phyloP scores from a whole-genome alignment of 805 yeast species.

The Saccharomycopsis olivae region DNA sequence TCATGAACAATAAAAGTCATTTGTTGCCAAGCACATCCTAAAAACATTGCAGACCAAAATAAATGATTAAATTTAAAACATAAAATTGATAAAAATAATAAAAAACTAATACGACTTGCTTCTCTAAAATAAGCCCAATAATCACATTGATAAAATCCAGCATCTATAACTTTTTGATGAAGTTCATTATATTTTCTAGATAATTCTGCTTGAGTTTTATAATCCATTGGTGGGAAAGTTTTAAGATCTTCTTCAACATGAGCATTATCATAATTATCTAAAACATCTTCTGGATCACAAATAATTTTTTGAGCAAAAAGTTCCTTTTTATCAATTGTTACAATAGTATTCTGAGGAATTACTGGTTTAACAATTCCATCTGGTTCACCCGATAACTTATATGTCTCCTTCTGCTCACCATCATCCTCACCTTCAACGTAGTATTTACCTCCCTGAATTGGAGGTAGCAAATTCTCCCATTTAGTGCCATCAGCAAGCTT shows the following conservation, averaged over 20 bases:
- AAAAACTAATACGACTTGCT: conserved; percentile 42
- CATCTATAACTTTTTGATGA: conserved; percentile 41
- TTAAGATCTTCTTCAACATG: conserved; percentile 46
- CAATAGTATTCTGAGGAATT: conserved; percentile 38
- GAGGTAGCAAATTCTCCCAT: conserved; percentile 77
- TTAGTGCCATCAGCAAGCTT: conserved; percentile 41
- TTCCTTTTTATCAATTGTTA: conserved; percentile 28
- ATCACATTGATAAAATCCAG: conserved; percentile 61
- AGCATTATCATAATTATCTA: conserved; percentile 48
- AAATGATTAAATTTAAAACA: conserved; percentile 38
- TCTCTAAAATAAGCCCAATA: conserved; percentile 70
- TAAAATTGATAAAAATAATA: conserved; percentile 40
- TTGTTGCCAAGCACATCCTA: conserved; percentile 86
- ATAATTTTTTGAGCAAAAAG: conserved; percentile 26
- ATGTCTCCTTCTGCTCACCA: neutral
- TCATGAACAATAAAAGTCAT: conserved; percentile 82
- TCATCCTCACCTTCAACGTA: conserved; percentile 18
- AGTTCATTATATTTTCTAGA: conserved; percentile 49
- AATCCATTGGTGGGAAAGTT: conserved; percentile 54
- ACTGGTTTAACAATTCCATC: conserved; percentile 35
- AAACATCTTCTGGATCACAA: conserved; percentile 43
- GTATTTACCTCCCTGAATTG: conserved; percentile 72
- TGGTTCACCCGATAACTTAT: conserved; percentile 31
- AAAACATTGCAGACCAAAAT: conserved; percentile 44
- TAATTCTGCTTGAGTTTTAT: conserved; percentile 49